Percentiles rank a stretch among this genome's conserved stretches.
These are phyloP conservation scores for Fennellomyces sp. DNA, from an alignment of 371 early-diverging fungal genomes.

Conservation along the genomic window DNA sequence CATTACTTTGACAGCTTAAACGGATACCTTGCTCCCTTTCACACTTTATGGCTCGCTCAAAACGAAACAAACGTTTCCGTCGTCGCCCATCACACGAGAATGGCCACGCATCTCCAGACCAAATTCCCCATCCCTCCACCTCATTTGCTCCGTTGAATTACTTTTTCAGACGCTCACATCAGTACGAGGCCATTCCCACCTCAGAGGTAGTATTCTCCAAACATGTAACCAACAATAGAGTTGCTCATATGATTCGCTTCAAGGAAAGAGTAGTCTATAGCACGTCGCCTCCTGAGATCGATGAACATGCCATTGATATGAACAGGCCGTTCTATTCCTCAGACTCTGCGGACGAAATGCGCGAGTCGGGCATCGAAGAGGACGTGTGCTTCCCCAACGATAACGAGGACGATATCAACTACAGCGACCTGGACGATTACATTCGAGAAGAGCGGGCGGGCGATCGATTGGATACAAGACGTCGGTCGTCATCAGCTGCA, in stretches of 20 bases:
- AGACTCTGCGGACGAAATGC: conserved; percentile 14
- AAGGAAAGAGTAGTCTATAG: conserved; percentile 2
- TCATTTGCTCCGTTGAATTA: not conserved
- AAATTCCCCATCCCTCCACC: too few relatives aligned
- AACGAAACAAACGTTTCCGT: not conserved
- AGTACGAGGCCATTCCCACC: conserved; percentile 4
- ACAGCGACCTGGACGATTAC: conserved; percentile 20
- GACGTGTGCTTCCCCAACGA: conserved; percentile 46
- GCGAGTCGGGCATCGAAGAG: conserved; percentile 28
- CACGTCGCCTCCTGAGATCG: conserved; percentile 6
- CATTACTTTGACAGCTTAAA: not conserved
- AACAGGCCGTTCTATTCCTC: not conserved
- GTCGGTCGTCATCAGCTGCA: not conserved
- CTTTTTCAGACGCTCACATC: conserved; percentile 1
- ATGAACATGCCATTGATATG: conserved; percentile 14
- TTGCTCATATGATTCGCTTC: not conserved
- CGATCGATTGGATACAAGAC: not conserved
- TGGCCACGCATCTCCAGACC: too few relatives aligned
- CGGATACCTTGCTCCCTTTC: not conserved
- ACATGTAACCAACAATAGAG: too few relatives aligned
- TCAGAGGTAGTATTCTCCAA: too few relatives aligned
- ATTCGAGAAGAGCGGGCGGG: conserved; percentile 3
- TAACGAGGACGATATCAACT: conserved; percentile 34
- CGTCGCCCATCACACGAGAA: not conserved
- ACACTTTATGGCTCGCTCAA: not conserved